Evolutionary conservation across 2,329 filamentous ascomycete genomes (phyloP).

Genomic region (Lasiodiplodia sp.): DNA sequence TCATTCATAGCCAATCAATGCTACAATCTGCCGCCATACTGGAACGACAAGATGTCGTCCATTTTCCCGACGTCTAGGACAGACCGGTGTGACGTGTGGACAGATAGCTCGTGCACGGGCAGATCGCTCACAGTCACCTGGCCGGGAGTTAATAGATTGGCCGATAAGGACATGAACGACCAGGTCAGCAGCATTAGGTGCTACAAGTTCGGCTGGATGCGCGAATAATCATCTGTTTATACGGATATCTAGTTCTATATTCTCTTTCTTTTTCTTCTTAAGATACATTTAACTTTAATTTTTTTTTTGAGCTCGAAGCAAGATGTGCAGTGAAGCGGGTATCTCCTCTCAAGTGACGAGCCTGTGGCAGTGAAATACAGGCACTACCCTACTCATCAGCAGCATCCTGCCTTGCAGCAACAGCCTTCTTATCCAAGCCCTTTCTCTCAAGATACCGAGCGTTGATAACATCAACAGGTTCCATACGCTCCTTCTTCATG

Average conservation of each 20-base stretch:
- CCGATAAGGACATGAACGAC: constrained; percentile 6
- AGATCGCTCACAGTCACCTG: background rate
- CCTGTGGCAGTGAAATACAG: background rate
- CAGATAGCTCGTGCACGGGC: background rate
- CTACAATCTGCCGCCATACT: constrained; percentile 6
- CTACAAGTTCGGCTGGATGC: background rate
- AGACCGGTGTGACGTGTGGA: background rate
- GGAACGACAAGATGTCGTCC: constrained; percentile 8
- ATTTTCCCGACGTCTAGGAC: background rate
- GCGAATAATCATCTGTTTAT: too few species aligned
- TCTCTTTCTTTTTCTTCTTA: background rate
- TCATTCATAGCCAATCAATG: background rate
- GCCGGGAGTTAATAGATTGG: constrained; percentile 1
- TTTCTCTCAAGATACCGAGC: constrained; percentile 63
- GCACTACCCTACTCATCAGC: constrained; percentile 20
- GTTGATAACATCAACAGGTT: constrained; percentile 68
- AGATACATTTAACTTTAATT: background rate
- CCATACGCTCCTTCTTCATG: constrained; percentile 62
- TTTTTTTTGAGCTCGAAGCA: too few species aligned
- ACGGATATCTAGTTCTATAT: background rate
- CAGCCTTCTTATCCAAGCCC: constrained; percentile 43
- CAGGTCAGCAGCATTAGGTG: constrained; percentile 12
- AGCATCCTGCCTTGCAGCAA: background rate
- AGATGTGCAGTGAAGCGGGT: background rate
- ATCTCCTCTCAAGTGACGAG: background rate